These are phyloP conservation scores for Cokeromyces recurvatus DNA, from an alignment of 371 early-diverging fungal species.

Conservation along the genomic window DNA sequence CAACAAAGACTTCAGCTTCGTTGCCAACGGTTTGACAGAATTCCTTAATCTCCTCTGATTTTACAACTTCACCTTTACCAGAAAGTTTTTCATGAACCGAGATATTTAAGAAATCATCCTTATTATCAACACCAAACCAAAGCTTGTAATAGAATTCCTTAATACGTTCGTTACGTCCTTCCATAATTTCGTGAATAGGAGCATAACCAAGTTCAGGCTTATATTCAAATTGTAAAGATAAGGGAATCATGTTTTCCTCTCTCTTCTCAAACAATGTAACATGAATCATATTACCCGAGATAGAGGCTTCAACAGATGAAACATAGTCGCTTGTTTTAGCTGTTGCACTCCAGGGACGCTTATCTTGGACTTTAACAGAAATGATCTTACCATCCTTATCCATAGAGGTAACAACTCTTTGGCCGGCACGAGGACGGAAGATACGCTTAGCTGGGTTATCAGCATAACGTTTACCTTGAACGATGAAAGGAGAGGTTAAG, in stretches of 20 bases:
- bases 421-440: constrained; percentile 79
- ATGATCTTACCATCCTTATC: constrained; percentile 38
- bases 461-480: constrained; percentile 73
- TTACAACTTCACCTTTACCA: constrained; percentile 60
- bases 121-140: constrained; percentile 71
- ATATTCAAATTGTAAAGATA: constrained; percentile 78
- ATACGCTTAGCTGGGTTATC: constrained; percentile 79
- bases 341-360: constrained; percentile 58
- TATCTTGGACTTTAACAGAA: constrained; percentile 58
- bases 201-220: constrained; percentile 77
- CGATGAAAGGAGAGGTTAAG: constrained; percentile 75
- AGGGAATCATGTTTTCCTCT: constrained; percentile 60
- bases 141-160: constrained; percentile 88
- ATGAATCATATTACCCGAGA: constrained; percentile 59
- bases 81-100: constrained; percentile 60
- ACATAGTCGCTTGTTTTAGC: constrained; percentile 51
- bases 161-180: constrained; percentile 89
- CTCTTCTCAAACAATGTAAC: constrained; percentile 74
- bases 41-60: constrained; percentile 63
- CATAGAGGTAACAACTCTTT: constrained; percentile 66
- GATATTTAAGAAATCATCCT: constrained; percentile 48
- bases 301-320: constrained; percentile 59
- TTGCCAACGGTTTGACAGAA: constrained; percentile 91
- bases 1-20: constrained; percentile 82
- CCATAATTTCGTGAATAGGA: constrained; percentile 91